phyloP scores from a whole-genome alignment of 1,284 basidiomycete species.

The Porodaedalea pini region DNA sequence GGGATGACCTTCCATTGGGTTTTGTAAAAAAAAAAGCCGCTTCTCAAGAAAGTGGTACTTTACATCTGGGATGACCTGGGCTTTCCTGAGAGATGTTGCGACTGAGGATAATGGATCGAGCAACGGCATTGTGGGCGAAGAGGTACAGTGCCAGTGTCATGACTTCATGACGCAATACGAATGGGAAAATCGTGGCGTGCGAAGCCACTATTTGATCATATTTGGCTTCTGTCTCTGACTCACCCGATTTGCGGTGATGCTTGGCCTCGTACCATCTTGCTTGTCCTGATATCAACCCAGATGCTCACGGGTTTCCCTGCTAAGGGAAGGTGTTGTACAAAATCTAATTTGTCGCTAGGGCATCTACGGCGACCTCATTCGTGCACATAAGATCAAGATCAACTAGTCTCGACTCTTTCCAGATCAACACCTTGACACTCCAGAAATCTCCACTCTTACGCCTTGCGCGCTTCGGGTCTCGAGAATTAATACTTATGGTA shows the following conservation, averaged over 20 bases:
- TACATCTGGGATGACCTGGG: conserved; percentile 50
- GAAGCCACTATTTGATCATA: background rate
- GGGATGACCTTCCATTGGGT: conserved; percentile 39
- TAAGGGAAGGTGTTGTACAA: background rate
- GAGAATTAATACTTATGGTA: too few relatives aligned
- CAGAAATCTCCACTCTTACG: too few relatives aligned
- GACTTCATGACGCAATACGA: too few relatives aligned
- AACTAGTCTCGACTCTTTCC: too few relatives aligned
- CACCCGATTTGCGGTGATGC: background rate
- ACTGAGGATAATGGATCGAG: conserved; percentile 42
- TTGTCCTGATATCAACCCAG: background rate
- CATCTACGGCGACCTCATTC: too few relatives aligned
- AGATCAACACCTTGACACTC: too few relatives aligned
- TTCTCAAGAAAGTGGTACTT: background rate
- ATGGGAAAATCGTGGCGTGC: background rate
- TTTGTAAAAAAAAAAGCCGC: background rate
- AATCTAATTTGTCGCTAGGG: background rate
- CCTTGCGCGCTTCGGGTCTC: background rate
- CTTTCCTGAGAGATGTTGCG: conserved; percentile 36
- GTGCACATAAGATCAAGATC: too few relatives aligned
- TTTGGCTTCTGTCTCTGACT: too few relatives aligned
- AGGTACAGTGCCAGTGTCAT: background rate
- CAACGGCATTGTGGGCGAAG: conserved; percentile 17
- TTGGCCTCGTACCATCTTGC: background rate
- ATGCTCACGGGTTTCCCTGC: background rate